phyloP scores from a whole-genome alignment of 2,329 filamentous ascomycete genomes.

The Xylaria sp. region DNA sequence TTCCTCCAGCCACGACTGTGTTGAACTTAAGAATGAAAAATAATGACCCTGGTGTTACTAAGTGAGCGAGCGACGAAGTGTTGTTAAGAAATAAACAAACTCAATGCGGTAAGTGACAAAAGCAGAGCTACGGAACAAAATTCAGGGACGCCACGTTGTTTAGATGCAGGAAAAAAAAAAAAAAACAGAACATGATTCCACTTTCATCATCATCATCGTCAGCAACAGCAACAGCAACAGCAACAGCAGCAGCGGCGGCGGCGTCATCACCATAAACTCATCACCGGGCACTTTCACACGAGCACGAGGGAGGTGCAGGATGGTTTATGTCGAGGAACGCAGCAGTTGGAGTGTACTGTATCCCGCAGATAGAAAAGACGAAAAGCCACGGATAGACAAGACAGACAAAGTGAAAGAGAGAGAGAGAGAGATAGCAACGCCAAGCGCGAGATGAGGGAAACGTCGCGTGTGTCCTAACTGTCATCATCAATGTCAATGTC shows the following conservation, averaged over 20 bases:
- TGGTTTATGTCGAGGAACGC: neutral
- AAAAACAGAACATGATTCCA: neutral
- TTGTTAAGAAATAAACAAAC: neutral
- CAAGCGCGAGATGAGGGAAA: constrained; percentile 1
- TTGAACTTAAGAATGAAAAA: constrained; percentile 8
- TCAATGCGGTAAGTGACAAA: neutral
- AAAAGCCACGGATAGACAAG: neutral
- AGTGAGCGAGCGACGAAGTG: constrained; percentile 22
- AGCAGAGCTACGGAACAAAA: neutral
- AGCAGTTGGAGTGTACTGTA: too few relatives aligned
- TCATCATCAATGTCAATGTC: constrained; percentile 28
- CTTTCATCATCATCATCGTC: too few relatives aligned
- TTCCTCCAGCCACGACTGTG: neutral
- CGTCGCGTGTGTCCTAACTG: constrained; percentile 9
- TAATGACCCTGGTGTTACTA: constrained; percentile 13
- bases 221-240: too few relatives aligned
- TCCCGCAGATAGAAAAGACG: neutral
- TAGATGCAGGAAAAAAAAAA: neutral
- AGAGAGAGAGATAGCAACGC: constrained; percentile 1
- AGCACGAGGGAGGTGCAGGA: neutral
- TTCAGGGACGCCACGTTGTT: too few relatives aligned
- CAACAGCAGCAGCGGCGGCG: too few relatives aligned
- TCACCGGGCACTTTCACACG: constrained; percentile 7
- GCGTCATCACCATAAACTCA: constrained; percentile 12
- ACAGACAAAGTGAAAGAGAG: neutral